Base-by-base conservation (phyloP, 306 rosid genomes). In the Fragaria ananassa region DNA sequence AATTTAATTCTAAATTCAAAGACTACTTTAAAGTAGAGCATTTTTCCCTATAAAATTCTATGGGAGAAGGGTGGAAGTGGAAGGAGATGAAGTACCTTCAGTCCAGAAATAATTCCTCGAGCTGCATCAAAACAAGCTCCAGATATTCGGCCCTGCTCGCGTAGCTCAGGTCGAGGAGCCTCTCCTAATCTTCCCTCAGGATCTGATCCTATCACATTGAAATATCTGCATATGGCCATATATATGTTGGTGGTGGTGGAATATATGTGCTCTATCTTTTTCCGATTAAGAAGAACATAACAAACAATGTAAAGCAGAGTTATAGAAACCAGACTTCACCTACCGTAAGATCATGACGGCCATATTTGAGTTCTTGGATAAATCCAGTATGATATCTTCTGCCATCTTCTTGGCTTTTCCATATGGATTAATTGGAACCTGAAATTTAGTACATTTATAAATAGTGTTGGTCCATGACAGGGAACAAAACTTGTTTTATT, bases 341-440 rank as follows among this genome's bases (percentile, higher is more conserved):
- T 70, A 95, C 99, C 99, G 85, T 81, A 95, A 80, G 86, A 95
- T 89, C 99, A 95, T 95, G 72, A 95, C 94, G 18, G 97, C 99
- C 97, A 95, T 92, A 73, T 90, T 71, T 18, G 97, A 92, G 75
- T 82, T 89, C 83, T 90, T 95, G 58, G 97, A 95, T 78, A 92
- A 95, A 85, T 95, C 99, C 60, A 89, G 85, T 77, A 95, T 95
- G 81, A 95, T 89, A 82, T 95, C 99, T 85, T 95, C 99, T 65
- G 97, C 95, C 97, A 95, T 95, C 86, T 92, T 95, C 89, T 95
- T 95, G 66, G 97, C 97, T 77, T 95, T 95, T 69, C 99, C 99
- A 70, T 95, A 95, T 67, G 99, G 99, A 90, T 95, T 95, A 80
- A 95, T 95, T n/a, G 97, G 99, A 74, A 80, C 84, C 99, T 92